Evolutionary conservation across 2,329 filamentous ascomycete genomes (phyloP), one percentile per base, ranked within the genome.

Genomic region (Aspergillus felis): DNA sequence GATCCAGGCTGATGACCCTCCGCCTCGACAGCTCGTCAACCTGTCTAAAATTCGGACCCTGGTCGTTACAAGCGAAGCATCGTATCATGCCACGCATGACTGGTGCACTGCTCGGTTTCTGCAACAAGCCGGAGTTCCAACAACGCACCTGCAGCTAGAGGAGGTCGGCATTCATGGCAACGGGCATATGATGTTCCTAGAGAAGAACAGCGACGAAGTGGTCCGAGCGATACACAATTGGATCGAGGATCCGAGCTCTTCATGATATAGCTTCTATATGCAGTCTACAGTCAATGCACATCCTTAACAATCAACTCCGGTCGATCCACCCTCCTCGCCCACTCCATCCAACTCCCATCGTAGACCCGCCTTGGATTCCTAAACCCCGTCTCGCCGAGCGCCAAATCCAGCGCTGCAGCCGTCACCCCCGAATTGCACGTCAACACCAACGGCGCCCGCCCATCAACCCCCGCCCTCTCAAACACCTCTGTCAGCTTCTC

Each of bases 31-130:
- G 61, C 70, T 87, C 14, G 66, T 69, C 5, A 81, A 85, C 32
- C 67, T 87, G 7, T 64, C 68, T 2, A 72, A 74, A 17, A 73
- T 84, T 5, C 79, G 77, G 0, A 78, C 82, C 4, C 68, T 82
- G 1, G 59, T 86, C 17, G 64, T 84, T 27, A 85, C 82, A 0
- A 73, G 74, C 0, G 79, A 85, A 56, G 79, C 84, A 3, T 82
- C 80, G 53, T 78, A 76, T n/a, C 84, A 86, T 67, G 71, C 74
- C 2, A 67, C 72, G 9, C 86, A 81, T 58, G 84, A 87, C 61
- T 79, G 81, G 68, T 83, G 81, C 38, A 84, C 80, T 0, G 77
- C 81, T 1, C 59, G 68, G 12, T 86, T 81, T 64, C 65, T 87
- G 64, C 63, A 68, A 53, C 83, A 87, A 64, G 81, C 79, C 1